Evolutionary conservation across 805 yeast genomes (phyloP).

Genomic region (Starmerella vaccinii): DNA sequence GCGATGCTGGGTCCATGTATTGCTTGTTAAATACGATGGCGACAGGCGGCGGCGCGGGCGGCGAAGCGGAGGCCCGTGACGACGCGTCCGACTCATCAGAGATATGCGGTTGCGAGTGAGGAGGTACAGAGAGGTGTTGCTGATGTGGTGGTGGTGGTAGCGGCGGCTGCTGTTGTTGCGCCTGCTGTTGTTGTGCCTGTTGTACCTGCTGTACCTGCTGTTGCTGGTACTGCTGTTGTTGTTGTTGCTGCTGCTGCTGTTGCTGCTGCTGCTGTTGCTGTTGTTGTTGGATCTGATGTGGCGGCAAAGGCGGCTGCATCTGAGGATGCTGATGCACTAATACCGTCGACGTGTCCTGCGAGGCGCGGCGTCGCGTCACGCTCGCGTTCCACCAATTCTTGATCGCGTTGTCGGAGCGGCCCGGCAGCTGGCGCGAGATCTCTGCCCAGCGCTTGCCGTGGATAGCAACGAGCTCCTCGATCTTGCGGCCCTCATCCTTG

Average conservation of each 20-base stretch:
- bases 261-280: not conserved
- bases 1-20: constrained; percentile 18
- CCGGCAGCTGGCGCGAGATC: constrained; percentile 76
- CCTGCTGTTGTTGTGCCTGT: not conserved
- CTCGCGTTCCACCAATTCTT: constrained; percentile 98
- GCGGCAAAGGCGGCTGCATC: too few relatives aligned
- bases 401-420: constrained; percentile 82
- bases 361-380: constrained; percentile 61
- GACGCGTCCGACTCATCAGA: not conserved
- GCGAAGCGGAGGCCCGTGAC: constrained; percentile 1
- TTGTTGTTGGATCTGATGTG: not conserved
- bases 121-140: not conserved
- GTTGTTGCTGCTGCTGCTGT: not conserved
- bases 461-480: constrained; percentile 65
- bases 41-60: constrained; percentile 18
- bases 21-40: constrained; percentile 17
- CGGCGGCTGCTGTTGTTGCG: not conserved
- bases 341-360: constrained; percentile 11
- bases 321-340: too few relatives aligned
- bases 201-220: not conserved
- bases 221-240: not conserved
- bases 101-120: not conserved
- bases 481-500: constrained; percentile 69
- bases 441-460: constrained; percentile 93
- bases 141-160: not conserved